These are phyloP conservation scores for Exophiala lecanii-corni DNA, from an alignment of 2,329 filamentous ascomycete genomes.

Conservation along the genomic window DNA sequence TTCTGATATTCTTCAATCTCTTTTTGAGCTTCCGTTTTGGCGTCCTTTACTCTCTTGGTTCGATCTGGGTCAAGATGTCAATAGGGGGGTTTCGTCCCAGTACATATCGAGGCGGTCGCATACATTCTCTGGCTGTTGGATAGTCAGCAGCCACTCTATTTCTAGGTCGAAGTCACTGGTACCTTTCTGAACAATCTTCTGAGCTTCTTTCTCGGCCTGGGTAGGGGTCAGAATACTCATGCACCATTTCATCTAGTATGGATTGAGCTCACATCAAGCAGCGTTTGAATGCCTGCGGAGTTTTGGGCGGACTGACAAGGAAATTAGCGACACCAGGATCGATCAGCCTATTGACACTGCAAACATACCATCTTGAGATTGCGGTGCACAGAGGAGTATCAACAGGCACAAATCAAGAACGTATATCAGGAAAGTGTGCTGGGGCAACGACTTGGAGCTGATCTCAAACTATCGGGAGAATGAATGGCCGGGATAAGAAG, in stretches of 20 bases:
- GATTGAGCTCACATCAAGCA: slow-evolving; percentile 76
- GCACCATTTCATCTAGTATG: neutral
- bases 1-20: slow-evolving; percentile 91
- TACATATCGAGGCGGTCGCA: too few species aligned
- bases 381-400: neutral
- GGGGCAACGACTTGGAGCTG: neutral
- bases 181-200: slow-evolving; percentile 99
- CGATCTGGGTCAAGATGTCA: slow-evolving; percentile 56
- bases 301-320: slow-evolving; percentile 83
- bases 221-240: neutral
- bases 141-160: neutral
- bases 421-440: neutral
- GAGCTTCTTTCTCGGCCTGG: slow-evolving; percentile 93
- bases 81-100: slow-evolving; percentile 11
- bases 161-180: slow-evolving; percentile 13
- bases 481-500: neutral
- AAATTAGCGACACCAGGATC: slow-evolving; percentile 27
- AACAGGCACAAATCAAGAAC: neutral
- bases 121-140: slow-evolving; percentile 78
- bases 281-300: slow-evolving; percentile 95
- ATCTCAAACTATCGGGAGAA: neutral
- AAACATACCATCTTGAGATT: slow-evolving; percentile 26
- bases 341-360: neutral
- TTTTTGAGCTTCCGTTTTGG: slow-evolving; percentile 92
- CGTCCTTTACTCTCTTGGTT: slow-evolving; percentile 95